Evolutionary conservation across 1,284 basidiomycete species (phyloP), one percentile per base, ranked within the genome.

Genomic region (Austroboletus olivaceoglutinosus): DNA sequence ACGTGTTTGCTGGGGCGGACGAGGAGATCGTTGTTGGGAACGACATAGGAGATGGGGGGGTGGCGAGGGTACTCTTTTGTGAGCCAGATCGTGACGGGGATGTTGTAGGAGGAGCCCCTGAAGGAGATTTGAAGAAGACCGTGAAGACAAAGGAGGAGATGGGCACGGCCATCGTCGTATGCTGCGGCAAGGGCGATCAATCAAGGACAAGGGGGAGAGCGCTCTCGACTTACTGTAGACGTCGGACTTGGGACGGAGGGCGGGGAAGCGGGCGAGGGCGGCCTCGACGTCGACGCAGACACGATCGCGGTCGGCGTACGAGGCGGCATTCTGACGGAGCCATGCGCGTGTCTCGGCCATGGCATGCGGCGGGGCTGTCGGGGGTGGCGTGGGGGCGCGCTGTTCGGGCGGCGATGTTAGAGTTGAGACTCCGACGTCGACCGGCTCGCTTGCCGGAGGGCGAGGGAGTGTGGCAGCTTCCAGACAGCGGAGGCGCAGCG

Each of bases 81-180:
- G 39, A 97, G 60, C 96, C 96, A 99, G 55, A 97, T 61, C 15
- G 90, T 83, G 60, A 99, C 72, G 3, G 97, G 96, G 59, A 99
- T 98, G 69, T 99, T 92, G 76, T 99, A 99, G 1, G 87, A 80
- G 0, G 82, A 73, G 5, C 77, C 75, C 45, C 87, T 82, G 71
- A 85, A 98, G 0, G 78, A 69, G 58, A 99, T 95, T 2, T 93
- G 95, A 0, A 99, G 76, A 1, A 98, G 85, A 11, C 97, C 97
- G 60, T 95, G 89, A 2, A 98, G 61, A 52, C 89, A 93, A 51
- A 99, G 82, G 15, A 99, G 80, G 9, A 98, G 79, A 61, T 94
- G 91, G 0, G 92, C 88, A 34, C 95, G 84, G 27, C 96, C 96
- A 59, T 98, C 93, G 71, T 99, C 93, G 73, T 91, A 95, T 1